Evolutionary conservation across 345 rosid species (phyloP).

Genomic region (Brassica incana): DNA sequence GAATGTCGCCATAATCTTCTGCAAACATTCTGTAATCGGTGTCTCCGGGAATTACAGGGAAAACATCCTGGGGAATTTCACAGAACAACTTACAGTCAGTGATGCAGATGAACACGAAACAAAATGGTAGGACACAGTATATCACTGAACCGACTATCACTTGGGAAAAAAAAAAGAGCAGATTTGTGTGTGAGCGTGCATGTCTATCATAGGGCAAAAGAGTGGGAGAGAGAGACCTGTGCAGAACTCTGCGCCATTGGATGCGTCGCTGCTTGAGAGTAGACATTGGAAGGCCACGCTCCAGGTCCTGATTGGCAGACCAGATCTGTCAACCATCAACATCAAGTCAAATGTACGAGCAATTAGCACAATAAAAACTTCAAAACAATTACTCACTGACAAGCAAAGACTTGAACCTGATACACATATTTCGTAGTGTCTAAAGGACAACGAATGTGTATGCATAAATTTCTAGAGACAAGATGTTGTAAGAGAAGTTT

Average conservation of each 20-base stretch:
- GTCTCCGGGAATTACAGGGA: slow-evolving; percentile 90
- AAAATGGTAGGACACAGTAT: neutral
- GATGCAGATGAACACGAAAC: slow-evolving; percentile 3
- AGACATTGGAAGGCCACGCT: slow-evolving; percentile 83
- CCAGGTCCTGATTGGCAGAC: slow-evolving; percentile 99
- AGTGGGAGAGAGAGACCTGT: slow-evolving; percentile 56
- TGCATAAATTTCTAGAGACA: slow-evolving; percentile 2
- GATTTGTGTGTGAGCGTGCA: neutral
- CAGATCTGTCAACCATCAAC: slow-evolving; percentile 57
- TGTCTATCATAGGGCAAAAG: neutral
- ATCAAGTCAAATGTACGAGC: slow-evolving; percentile 10
- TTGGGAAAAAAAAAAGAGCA: neutral
- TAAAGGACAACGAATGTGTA: neutral
- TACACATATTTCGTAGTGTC: neutral
- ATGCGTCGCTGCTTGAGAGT: slow-evolving; percentile 78
- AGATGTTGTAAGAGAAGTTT: neutral
- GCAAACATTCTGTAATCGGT: slow-evolving; percentile 94
- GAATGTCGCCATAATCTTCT: slow-evolving; percentile 84
- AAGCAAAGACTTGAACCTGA: slow-evolving; percentile 1
- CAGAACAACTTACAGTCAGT: slow-evolving; percentile 13
- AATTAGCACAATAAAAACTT: slow-evolving; percentile 1
- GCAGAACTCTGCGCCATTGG: slow-evolving; percentile 99
- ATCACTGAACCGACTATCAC: slow-evolving; percentile 2
- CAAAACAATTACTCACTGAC: neutral
- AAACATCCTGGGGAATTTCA: slow-evolving; percentile 68